phyloP scores from a whole-genome alignment of 805 yeast genomes.

The Wickerhamomyces rabaulensis region DNA sequence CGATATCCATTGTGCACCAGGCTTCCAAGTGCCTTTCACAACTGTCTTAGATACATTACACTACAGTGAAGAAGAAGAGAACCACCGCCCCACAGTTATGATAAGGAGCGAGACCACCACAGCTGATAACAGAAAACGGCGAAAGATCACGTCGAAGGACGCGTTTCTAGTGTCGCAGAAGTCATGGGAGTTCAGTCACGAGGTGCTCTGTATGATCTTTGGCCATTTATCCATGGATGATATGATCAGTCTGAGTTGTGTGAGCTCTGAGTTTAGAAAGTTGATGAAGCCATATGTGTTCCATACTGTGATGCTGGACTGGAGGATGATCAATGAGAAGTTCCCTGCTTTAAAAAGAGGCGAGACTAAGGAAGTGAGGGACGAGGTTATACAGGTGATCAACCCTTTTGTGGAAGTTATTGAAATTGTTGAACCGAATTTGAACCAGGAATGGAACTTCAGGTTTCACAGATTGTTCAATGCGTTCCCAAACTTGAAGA shows the following conservation, averaged over 20 bases:
- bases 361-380: slow-evolving; percentile 3
- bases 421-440: slow-evolving; percentile 23
- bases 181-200: slow-evolving; percentile 16
- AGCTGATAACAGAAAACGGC: neutral
- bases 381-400: slow-evolving; percentile 5
- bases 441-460: slow-evolving; percentile 31
- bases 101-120: neutral
- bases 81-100: neutral
- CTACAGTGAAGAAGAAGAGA: no score
- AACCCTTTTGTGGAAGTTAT: slow-evolving; percentile 20
- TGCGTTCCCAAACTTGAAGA: slow-evolving; percentile 17
- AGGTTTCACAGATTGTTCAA: slow-evolving; percentile 24
- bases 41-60: neutral
- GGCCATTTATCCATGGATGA: slow-evolving; percentile 13
- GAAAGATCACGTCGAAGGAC: neutral
- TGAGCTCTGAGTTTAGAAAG: slow-evolving; percentile 4
- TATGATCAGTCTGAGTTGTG: slow-evolving; percentile 10
- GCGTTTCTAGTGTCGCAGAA: neutral
- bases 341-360: neutral
- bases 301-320: slow-evolving; percentile 7
- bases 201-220: slow-evolving; percentile 14
- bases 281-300: slow-evolving; percentile 20
- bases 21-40: neutral
- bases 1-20: neutral
- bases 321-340: slow-evolving; percentile 11